These are phyloP conservation scores for Fusarium bactridioides DNA, from an alignment of 2,329 filamentous ascomycete genomes.

Conservation along the genomic window DNA sequence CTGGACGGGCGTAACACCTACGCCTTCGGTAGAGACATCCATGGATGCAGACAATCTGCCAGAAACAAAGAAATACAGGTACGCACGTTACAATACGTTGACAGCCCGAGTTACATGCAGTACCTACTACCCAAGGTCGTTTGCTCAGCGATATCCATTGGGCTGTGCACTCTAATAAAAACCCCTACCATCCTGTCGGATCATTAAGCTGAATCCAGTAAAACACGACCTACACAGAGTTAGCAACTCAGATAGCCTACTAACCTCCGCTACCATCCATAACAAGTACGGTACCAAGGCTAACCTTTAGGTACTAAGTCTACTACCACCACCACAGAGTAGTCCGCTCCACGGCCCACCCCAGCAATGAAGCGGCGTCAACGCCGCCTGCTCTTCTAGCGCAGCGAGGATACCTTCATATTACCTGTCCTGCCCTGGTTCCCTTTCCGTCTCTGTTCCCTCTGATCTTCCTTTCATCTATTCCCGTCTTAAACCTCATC, in stretches of 20 bases:
- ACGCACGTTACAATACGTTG: background rate
- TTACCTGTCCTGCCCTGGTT: conserved; percentile 29
- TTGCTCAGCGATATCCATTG: background rate
- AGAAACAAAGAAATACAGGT: conserved; percentile 15
- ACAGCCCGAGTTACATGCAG: background rate
- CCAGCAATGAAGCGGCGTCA: conserved; percentile 39
- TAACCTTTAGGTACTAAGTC: conserved; percentile 8
- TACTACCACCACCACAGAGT: conserved; percentile 3
- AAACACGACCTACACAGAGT: background rate
- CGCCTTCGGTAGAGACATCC: conserved; percentile 7
- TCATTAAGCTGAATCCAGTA: conserved; percentile 21
- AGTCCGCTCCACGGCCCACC: conserved; percentile 39
- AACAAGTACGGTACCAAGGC: conserved; percentile 2
- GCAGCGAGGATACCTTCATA: conserved; percentile 44
- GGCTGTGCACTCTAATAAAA: background rate
- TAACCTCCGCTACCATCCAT: background rate
- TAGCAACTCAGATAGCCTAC: conserved; percentile 24
- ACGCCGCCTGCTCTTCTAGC: conserved; percentile 41
- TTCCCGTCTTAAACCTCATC: background rate
- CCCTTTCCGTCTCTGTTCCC: conserved; percentile 6
- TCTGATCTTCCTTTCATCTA: conserved; percentile 9
- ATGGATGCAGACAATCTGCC: background rate
- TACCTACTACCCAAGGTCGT: background rate
- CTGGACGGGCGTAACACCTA: conserved; percentile 10
- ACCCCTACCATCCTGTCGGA: conserved; percentile 21